Conservation (phyloP, 2,329 filamentous ascomycete species). For the Fusarium pininemorale region DNA sequence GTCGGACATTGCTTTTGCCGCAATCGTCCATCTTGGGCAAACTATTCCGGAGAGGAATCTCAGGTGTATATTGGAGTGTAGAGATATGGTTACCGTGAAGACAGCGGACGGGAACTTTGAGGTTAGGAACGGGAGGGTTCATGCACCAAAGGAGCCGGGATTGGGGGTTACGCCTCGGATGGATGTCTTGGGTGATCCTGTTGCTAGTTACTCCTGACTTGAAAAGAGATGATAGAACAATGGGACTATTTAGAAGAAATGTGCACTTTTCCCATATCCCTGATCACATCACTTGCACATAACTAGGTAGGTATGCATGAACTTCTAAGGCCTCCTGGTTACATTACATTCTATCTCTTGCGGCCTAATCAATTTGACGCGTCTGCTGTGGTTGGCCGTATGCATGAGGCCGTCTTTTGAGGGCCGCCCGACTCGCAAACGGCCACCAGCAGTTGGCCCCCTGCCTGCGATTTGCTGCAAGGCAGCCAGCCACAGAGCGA, state of each 20-base stretch:
- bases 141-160: slow-evolving; percentile 24
- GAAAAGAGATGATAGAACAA: neutral
- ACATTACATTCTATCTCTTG: neutral
- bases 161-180: slow-evolving; percentile 18
- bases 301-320: neutral
- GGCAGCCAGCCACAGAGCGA: neutral
- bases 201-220: slow-evolving; percentile 25
- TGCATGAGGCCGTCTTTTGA: slow-evolving; percentile 5
- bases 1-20: slow-evolving; percentile 30
- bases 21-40: slow-evolving; percentile 29
- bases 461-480: neutral
- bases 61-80: slow-evolving; percentile 28
- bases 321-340: neutral
- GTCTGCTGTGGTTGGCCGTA: neutral
- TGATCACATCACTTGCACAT: neutral
- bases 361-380: neutral
- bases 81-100: slow-evolving; percentile 25
- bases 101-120: slow-evolving; percentile 29
- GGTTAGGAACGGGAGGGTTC: slow-evolving; percentile 15
- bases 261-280: neutral
- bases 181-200: slow-evolving; percentile 28
- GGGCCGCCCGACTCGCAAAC: neutral
- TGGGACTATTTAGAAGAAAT: neutral
- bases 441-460: slow-evolving; percentile 10
- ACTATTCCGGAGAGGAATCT: slow-evolving; percentile 25